Conservation (phyloP, 495 filamentous ascomycete species). For the Aspergillus steynii region DNA sequence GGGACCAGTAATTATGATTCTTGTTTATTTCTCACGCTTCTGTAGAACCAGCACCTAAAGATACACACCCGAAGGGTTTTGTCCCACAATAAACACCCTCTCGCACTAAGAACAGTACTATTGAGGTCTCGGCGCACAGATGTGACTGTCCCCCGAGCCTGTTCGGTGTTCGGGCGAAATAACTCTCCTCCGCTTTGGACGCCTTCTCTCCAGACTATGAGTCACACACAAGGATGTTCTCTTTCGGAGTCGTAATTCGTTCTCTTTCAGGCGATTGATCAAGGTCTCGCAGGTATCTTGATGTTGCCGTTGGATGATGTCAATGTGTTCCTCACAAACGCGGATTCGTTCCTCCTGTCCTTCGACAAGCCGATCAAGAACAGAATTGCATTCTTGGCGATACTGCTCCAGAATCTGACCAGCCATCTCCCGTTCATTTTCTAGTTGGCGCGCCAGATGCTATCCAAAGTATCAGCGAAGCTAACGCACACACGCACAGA, state of each 20-base stretch:
- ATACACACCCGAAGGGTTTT: no score
- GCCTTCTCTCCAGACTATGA: neutral
- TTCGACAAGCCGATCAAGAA: slow-evolving; percentile 34
- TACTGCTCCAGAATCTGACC: slow-evolving; percentile 31
- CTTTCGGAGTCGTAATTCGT: neutral
- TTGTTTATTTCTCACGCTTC: neutral
- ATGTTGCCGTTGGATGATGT: slow-evolving; percentile 33
- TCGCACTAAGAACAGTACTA: neutral
- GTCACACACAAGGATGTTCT: neutral
- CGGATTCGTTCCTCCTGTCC: slow-evolving; percentile 35
- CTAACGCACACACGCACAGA: neutral
- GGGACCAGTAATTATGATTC: neutral
- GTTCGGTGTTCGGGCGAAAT: neutral
- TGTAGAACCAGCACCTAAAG: no score
- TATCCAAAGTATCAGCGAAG: slow-evolving; percentile 14
- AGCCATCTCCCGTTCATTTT: slow-evolving; percentile 33
- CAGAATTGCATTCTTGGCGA: slow-evolving; percentile 32
- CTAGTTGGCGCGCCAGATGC: slow-evolving; percentile 31
- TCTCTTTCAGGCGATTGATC: slow-evolving; percentile 33
- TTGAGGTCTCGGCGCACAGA: neutral
- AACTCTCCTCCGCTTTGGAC: neutral
- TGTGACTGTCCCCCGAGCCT: neutral
- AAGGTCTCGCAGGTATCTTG: slow-evolving; percentile 33
- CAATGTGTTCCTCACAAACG: slow-evolving; percentile 35
- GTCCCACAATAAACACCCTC: no score